phyloP scores from a whole-genome alignment of 1,139 yeast genomes.

The Lodderomyces elongisporus region DNA sequence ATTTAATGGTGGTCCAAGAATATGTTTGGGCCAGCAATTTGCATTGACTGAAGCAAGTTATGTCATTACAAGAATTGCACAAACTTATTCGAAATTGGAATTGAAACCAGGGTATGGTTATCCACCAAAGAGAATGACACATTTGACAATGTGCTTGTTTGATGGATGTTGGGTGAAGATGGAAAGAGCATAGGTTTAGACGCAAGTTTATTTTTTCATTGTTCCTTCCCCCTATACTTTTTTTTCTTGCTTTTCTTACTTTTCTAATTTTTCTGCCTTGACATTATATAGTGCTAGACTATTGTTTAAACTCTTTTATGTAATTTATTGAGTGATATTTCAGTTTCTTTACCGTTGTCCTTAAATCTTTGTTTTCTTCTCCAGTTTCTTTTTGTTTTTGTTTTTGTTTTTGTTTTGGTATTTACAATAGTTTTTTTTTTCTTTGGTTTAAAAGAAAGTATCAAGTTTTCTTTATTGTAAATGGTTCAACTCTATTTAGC shows the following conservation, averaged over 20 bases:
- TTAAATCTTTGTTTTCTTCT: no score
- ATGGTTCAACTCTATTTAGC: no score
- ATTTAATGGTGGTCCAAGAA: conserved; percentile 40
- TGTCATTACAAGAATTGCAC: conserved; percentile 18
- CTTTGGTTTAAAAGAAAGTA: no score
- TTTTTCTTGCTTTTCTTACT: no score
- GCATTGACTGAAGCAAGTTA: conserved; percentile 41
- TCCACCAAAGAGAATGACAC: conserved; percentile 30
- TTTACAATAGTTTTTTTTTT: neutral
- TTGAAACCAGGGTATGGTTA: conserved; percentile 12
- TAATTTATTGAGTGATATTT: no score
- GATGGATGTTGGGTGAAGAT: conserved; percentile 17
- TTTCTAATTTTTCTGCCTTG: no score
- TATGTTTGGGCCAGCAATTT: conserved; percentile 42
- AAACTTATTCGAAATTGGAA: conserved; percentile 16
- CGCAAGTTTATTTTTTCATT: no score
- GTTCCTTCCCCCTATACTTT: no score
- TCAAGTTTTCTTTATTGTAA: no score
- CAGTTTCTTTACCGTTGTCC: no score
- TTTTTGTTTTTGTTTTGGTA: neutral
- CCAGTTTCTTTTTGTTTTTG: neutral
- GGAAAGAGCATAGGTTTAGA: conserved; percentile 1
- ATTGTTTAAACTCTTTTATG: no score
- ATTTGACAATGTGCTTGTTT: conserved; percentile 29
- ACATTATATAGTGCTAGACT: no score